Evolutionary conservation across 2,329 filamentous ascomycete species (phyloP), one percentile per base, ranked within the genome.

Genomic region (Akanthomyces muscarius): DNA sequence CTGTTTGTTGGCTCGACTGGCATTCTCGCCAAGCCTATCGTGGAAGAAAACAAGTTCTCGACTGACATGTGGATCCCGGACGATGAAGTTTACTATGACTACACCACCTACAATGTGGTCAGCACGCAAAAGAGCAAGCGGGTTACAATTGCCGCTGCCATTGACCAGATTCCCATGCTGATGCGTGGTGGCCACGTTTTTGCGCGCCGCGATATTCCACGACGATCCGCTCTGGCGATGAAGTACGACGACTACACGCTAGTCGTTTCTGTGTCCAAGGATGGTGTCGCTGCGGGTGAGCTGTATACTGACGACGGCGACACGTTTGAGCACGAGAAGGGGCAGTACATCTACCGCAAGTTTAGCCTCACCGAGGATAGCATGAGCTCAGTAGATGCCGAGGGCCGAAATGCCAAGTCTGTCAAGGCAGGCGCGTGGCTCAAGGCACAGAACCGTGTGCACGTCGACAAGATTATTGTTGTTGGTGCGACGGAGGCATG

Each of bases 111-210:
- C 78, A 86, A 89, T 48, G 80, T 86, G 50, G 86, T 96, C 71
- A 76, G 81, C 45, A 88, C 87, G 25, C 84, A 89, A 28, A 86
- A 88, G 66, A 90, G 91, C 66, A 89, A 89, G 74, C 79, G 78
- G 45, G 81, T 91, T 65, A 89, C 85, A 0, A 80, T 97, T 44
- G 77, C 85, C 1, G 91, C 94, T 0, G 91, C 93, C 0, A 81
- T 98, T 3, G 90, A 97, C 62, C 91, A 89, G 70, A 90, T 97
- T 21, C 94, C 95, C 0, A 77, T 99, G 16, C 81, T 99, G 51
- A 95, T 98, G 89, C 92, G 90, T 68, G 94, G 92, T 53, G 95
- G 95, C 1, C 91, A 98, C 74, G 89, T 99, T 69, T 88, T 98
- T 70, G 89, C 93, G 2, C 90, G 95, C 63, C 91, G 94, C 67